phyloP scores from a whole-genome alignment of 176 grass and related monocot genomes.

The Bolboschoenus planiculmis region DNA sequence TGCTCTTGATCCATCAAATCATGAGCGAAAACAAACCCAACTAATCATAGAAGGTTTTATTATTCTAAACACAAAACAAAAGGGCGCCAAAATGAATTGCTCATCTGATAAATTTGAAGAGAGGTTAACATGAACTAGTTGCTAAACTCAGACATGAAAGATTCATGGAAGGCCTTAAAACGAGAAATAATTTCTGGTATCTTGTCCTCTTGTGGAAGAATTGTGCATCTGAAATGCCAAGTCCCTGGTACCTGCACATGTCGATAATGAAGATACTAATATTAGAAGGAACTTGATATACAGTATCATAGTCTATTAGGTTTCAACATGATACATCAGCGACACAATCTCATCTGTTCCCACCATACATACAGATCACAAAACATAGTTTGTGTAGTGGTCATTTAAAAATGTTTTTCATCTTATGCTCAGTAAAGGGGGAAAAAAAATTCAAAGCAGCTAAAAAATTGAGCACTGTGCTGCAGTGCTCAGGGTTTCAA shows the following conservation, averaged over 20 bases:
- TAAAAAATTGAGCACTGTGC: not conserved
- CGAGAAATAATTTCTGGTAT: constrained; percentile 65
- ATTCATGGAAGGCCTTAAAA: constrained; percentile 73
- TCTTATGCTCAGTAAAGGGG: not conserved
- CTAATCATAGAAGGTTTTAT: not conserved
- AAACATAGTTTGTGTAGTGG: not conserved
- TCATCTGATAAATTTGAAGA: not conserved
- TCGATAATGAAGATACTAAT: not conserved
- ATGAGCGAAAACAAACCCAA: not conserved
- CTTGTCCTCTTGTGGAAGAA: constrained; percentile 94
- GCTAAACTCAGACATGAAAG: constrained; percentile 64
- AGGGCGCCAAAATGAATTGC: not conserved
- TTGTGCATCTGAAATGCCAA: constrained; percentile 97
- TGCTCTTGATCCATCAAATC: not conserved
- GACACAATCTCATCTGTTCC: not conserved
- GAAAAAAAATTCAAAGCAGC: not conserved
- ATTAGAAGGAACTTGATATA: not conserved
- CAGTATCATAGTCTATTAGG: not conserved
- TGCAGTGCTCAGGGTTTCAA: not conserved
- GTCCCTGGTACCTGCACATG: constrained; percentile 70
- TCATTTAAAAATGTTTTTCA: not conserved
- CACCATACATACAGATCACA: not conserved
- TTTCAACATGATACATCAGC: not conserved
- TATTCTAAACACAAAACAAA: constrained; percentile 8
- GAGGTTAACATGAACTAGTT: constrained; percentile 31